These are phyloP conservation scores for Aspergillus sp. DNA, from an alignment of 2,329 filamentous ascomycete species.

Conservation along the genomic window DNA sequence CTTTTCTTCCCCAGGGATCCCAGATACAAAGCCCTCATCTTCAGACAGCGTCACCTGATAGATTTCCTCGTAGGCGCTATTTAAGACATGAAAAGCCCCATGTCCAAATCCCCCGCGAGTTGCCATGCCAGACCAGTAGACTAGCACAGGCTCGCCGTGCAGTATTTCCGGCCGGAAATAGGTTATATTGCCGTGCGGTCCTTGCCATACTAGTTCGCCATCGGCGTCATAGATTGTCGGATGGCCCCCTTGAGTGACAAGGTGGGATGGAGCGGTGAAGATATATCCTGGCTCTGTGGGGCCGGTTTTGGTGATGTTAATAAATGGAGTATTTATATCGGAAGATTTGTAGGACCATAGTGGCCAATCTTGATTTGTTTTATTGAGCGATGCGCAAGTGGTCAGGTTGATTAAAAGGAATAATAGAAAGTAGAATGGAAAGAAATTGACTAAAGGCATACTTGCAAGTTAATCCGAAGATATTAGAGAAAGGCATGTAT, in stretches of 20 bases:
- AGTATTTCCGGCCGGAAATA: conserved; percentile 17
- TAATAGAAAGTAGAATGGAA: too few species aligned
- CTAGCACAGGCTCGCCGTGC: conserved; percentile 15
- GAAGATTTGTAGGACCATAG: conserved; percentile 14
- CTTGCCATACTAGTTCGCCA: conserved; percentile 22
- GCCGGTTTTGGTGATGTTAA: conserved; percentile 19
- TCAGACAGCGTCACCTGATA: conserved; percentile 12
- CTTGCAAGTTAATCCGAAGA: too few species aligned
- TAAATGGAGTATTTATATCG: conserved; percentile 5
- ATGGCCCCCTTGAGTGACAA: conserved; percentile 1
- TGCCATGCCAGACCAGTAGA: conserved; percentile 19
- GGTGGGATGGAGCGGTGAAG: conserved; percentile 12
- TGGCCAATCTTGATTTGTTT: conserved; percentile 8
- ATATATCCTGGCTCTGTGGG: conserved; percentile 18
- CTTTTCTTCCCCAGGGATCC: conserved; percentile 3
- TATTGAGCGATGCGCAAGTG: too few species aligned
- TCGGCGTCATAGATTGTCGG: conserved; percentile 18
- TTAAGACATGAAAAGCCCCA: conserved; percentile 14
- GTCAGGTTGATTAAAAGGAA: too few species aligned
- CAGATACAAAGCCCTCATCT: conserved; percentile 8
- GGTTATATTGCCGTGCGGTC: conserved; percentile 10
- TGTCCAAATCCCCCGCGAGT: conserved; percentile 11
- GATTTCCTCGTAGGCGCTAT: conserved; percentile 18
- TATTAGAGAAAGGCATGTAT: too few species aligned
- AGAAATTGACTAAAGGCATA: too few species aligned